Evolutionary conservation across 768 basidiomycete species (phyloP), one percentile per base, ranked within the genome.

Genomic region (Mycena chlorophos): DNA sequence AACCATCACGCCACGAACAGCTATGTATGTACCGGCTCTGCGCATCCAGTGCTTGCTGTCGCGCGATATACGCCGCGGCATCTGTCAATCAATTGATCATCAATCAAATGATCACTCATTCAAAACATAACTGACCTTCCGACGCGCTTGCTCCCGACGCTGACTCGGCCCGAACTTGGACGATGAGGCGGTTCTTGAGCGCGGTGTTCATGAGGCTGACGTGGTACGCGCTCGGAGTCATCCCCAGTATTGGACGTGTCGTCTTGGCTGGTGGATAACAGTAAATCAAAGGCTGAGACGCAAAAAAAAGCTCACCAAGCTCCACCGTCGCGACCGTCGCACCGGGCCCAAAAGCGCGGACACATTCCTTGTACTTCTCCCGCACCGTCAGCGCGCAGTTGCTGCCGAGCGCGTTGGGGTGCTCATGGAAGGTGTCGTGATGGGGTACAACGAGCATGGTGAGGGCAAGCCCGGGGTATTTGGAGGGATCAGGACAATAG

Each of bases 1-100:
- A 19, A 8, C 71, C 37, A 65, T 65, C 29, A 42, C 51, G 57
- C 22, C 28, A 25, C 25, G 19, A 71, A 69, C 2, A 55, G 43
- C 40, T 43, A 20, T 55, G 22, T 14, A 54, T 48, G 29, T 54
- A 54, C 25, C 43, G 42, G 6, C 37, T 23, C 27, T 47, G 34
- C n/a, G 34, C 12, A n/a, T 37, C 34, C 14, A 43, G 8, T 16
- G 40, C 10, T 43, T 51, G 50, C 34, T 51, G 50, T 34, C 20
- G 30, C 34, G 37, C 37, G 25, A 51, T 39, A 31, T 37, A 51
- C 22, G 50, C 30, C 17, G 50, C 50, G 23, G 38, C 26, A 6
- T 12, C 46, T 47, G 46, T 8, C 17, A n/a, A 12, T n/a, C n/a
- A n/a, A n/a, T n/a, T n/a, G n/a, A 26, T 6, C 4, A 47, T 47